phyloP scores from a whole-genome alignment of 371 early-diverging fungal species.

The Apophysomyces variabilis region DNA sequence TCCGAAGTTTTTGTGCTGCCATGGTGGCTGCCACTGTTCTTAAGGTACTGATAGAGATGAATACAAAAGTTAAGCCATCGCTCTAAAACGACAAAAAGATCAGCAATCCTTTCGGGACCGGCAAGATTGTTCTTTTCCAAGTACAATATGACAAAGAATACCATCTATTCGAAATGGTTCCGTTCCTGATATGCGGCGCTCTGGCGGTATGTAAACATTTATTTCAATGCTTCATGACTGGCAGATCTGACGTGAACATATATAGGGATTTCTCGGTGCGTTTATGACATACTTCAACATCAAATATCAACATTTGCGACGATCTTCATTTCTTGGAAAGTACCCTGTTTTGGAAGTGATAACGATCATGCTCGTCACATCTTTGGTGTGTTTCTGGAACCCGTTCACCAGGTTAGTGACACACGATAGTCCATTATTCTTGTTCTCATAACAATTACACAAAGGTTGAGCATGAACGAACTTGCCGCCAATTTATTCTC shows the following conservation, averaged over 20 bases:
- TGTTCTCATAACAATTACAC: background rate
- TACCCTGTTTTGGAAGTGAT: constrained; percentile 76
- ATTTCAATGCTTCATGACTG: constrained; percentile 18
- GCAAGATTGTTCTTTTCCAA: constrained; percentile 91
- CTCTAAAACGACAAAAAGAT: constrained; percentile 40
- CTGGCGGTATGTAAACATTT: constrained; percentile 68
- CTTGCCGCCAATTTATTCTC: constrained; percentile 79
- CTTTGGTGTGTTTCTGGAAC: constrained; percentile 76
- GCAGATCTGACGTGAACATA: constrained; percentile 12
- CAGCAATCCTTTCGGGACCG: constrained; percentile 88
- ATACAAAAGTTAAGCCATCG: background rate
- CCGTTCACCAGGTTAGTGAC: constrained; percentile 65
- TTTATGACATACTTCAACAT: constrained; percentile 75
- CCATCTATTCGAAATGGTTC: constrained; percentile 87
- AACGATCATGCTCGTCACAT: constrained; percentile 72
- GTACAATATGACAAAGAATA: constrained; percentile 86
- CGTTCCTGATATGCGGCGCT: constrained; percentile 80
- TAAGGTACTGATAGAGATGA: constrained; percentile 54
- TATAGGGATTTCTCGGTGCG: constrained; percentile 87
- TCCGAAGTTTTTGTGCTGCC: constrained; percentile 91
- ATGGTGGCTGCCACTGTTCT: constrained; percentile 84
- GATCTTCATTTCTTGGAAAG: constrained; percentile 49
- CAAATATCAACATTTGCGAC: constrained; percentile 67
- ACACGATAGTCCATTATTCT: background rate
- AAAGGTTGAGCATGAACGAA: constrained; percentile 74